Base-by-base conservation (phyloP, 148 eudicot genomes). In the Limonium bicolor region DNA sequence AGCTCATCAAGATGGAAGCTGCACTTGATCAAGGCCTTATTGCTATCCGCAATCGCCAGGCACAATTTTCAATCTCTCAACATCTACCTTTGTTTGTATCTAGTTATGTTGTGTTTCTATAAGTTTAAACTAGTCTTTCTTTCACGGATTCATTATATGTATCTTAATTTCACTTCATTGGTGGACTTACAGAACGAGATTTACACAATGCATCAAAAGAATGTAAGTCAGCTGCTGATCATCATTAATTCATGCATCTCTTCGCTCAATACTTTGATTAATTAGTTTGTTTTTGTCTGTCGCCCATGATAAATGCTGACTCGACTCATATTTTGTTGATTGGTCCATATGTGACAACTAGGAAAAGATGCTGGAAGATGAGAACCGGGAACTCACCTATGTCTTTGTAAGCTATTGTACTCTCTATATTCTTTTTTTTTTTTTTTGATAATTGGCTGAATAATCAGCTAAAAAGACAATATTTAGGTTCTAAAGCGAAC, bases 111-210 rank as follows among this genome's bases (percentile, higher is more conserved):
- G n/a, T n/a, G 2, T 37, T 10, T 11, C 21, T 0, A 42, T 41
- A 20, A 6, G 17, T 7, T 23, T n/a, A 0, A 5, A 11, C 15
- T 30, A 15, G 27, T 7, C 4, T 1, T 4, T 4, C 2, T 3
- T 27, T 9, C 5, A 16, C 3, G 6, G 20, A 8, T 29, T 17
- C 5, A n/a, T 24, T 11, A 12, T 32, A 35, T 12, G 33, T 8
- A 10, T 11, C 20, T 27, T 23, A 16, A 22, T 41, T 22, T 2
- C 26, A n/a, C n/a, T n/a, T n/a, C n/a, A n/a, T n/a, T n/a, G n/a
- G n/a, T n/a, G n/a, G n/a, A n/a, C n/a, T 36, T 5, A 12, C 87
- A 82, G 94, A 67, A 43, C 75, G 94, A 78, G 53, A 33, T 65
- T 7, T 51, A 35, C 48, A 59, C 44, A 25, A 63, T 40, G 71